Evolutionary conservation across 345 rosid genomes (phyloP).

Genomic region (Citrus reticulata): DNA sequence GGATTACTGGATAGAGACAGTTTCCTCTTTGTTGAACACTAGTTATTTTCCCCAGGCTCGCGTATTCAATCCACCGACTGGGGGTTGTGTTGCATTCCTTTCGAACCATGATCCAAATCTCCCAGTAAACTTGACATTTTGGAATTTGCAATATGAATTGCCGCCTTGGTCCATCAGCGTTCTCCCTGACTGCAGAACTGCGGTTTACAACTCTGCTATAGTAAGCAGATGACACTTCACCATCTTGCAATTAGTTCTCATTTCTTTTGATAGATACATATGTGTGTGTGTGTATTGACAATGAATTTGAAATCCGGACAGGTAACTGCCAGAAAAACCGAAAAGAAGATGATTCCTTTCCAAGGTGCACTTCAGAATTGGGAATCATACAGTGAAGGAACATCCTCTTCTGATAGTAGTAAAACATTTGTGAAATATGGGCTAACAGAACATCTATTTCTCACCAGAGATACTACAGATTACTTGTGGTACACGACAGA

Average conservation of each 20-base stretch:
- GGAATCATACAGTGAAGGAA: not conserved
- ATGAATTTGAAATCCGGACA: not conserved
- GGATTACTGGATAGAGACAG: not conserved
- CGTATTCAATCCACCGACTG: constrained; percentile 48
- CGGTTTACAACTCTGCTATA: constrained; percentile 75
- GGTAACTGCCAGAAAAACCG: not conserved
- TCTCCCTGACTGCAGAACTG: constrained; percentile 83
- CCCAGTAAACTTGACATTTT: constrained; percentile 43
- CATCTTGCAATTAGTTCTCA: not conserved
- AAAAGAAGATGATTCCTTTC: not conserved
- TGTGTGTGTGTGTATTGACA: not conserved
- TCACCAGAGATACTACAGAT: not conserved
- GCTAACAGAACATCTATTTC: not conserved
- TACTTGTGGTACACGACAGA: not conserved
- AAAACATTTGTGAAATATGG: not conserved
- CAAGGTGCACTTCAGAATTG: not conserved
- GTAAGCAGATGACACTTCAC: constrained; percentile 26
- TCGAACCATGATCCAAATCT: constrained; percentile 53
- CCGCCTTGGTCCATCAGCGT: constrained; percentile 93
- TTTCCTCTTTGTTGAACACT: not conserved
- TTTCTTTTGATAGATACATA: not conserved
- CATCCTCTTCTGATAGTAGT: not conserved
- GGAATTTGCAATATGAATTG: constrained; percentile 52
- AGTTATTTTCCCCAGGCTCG: constrained; percentile 48
- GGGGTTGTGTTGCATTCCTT: constrained; percentile 76